Conservation (phyloP, 805 yeast genomes). For the Saccharomycopsis selenospora region DNA sequence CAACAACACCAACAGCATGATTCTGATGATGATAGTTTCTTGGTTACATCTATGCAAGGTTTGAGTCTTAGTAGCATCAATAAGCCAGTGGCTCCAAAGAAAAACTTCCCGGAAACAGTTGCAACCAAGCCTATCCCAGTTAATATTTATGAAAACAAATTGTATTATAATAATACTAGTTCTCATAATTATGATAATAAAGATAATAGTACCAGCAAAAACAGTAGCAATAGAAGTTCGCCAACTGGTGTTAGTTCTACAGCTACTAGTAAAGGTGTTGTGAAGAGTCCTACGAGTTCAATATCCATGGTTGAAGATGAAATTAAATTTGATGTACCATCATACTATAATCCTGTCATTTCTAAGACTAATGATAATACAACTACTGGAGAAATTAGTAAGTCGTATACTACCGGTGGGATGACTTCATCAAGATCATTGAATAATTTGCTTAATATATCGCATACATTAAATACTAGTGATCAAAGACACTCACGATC, state of each 20-base stretch:
- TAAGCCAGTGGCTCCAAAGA: neutral
- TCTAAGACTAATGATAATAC: neutral
- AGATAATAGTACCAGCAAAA: neutral
- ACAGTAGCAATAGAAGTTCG: constrained; percentile 9
- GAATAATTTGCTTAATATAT: constrained; percentile 19
- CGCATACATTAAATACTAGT: constrained; percentile 9
- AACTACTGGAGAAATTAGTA: neutral
- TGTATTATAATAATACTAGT: constrained; percentile 6
- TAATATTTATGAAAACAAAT: constrained; percentile 18
- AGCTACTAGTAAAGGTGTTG: neutral
- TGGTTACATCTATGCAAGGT: constrained; percentile 2
- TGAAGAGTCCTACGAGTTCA: neutral
- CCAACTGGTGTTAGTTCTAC: constrained; percentile 12
- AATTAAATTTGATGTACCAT: neutral
- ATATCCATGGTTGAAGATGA: neutral
- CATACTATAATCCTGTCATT: neutral
- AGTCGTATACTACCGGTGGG: constrained; percentile 2
- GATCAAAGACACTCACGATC: neutral
- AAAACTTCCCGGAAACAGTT: constrained; percentile 16
- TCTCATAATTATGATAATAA: neutral
- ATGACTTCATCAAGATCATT: constrained; percentile 19
- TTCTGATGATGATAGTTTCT: neutral
- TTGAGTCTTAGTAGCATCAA: constrained; percentile 2
- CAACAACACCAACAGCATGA: neutral
- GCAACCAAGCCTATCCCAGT: constrained; percentile 19